These are phyloP conservation scores for Lenzites betulinus DNA, from an alignment of 768 basidiomycete species.

Conservation along the genomic window DNA sequence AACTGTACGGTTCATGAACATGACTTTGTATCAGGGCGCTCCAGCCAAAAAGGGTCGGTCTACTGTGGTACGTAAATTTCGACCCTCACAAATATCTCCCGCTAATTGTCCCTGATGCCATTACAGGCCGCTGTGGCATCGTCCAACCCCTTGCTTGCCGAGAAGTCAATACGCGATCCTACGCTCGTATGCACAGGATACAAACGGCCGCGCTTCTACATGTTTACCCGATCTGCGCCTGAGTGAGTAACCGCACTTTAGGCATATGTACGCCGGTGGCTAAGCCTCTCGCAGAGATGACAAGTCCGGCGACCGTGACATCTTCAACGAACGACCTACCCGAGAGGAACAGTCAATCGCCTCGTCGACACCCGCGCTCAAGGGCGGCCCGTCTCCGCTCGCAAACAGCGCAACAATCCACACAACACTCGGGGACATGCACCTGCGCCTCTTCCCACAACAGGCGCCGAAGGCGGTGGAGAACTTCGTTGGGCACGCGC, in stretches of 20 bases:
- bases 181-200: constrained; percentile 92
- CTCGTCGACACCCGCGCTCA: constrained; percentile 50
- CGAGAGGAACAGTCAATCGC: constrained; percentile 94
- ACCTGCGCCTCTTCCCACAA: constrained; percentile 84
- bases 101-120: constrained; percentile 10
- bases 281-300: constrained; percentile 56
- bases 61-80: constrained; percentile 62
- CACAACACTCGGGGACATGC: constrained; percentile 94
- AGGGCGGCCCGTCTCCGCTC: constrained; percentile 64
- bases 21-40: constrained; percentile 91
- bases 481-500: constrained; percentile 93
- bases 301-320: constrained; percentile 88
- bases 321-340: constrained; percentile 98
- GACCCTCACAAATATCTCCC: neutral
- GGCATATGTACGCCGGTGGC: neutral
- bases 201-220: constrained; percentile 90
- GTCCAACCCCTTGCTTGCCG: constrained; percentile 90
- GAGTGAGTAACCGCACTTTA: constrained; percentile 57
- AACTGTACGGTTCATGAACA: constrained; percentile 84
- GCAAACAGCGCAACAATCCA: constrained; percentile 88
- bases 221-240: constrained; percentile 89
- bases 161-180: constrained; percentile 83
- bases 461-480: constrained; percentile 95
- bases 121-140: constrained; percentile 90
- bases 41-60: constrained; percentile 85